phyloP scores from a whole-genome alignment of 495 filamentous ascomycete genomes.

The Platismatia glauca region DNA sequence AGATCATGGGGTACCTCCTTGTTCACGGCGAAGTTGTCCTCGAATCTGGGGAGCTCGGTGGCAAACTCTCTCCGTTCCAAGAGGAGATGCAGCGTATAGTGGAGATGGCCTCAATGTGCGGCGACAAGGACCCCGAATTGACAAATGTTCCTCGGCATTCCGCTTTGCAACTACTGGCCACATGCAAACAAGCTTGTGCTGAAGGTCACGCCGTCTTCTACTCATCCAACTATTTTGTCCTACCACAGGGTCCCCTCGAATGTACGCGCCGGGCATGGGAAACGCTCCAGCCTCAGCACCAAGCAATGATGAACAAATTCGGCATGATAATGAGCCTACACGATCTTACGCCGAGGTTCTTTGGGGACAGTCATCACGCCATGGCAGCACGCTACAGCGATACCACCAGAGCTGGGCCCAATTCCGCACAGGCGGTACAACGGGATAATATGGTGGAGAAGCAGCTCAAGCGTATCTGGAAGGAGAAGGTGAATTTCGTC shows the following conservation, averaged over 20 bases:
- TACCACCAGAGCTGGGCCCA: not conserved
- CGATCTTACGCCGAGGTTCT: not conserved
- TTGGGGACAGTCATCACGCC: not conserved
- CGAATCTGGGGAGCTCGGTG: not conserved
- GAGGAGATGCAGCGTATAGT: not conserved
- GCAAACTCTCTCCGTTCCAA: not conserved
- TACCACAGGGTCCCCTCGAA: not conserved
- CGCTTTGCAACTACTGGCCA: not conserved
- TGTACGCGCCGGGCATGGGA: not conserved
- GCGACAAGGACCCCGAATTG: not conserved
- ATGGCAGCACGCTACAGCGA: not conserved
- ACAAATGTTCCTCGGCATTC: not conserved
- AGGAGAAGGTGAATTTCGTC: not conserved
- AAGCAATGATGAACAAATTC: not conserved
- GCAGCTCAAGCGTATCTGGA: not conserved
- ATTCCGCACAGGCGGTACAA: not conserved
- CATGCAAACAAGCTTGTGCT: not conserved
- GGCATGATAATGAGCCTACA: not conserved
- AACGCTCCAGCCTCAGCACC: not conserved
- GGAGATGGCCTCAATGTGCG: not conserved
- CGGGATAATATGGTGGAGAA: not conserved
- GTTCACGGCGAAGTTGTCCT: not conserved
- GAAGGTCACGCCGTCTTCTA: constrained; percentile 1
- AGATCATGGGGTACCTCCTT: not conserved
- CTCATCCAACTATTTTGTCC: not conserved